Evolutionary conservation across 129 eudicot species (phyloP).

Genomic region (Kitagawia praeruptora): DNA sequence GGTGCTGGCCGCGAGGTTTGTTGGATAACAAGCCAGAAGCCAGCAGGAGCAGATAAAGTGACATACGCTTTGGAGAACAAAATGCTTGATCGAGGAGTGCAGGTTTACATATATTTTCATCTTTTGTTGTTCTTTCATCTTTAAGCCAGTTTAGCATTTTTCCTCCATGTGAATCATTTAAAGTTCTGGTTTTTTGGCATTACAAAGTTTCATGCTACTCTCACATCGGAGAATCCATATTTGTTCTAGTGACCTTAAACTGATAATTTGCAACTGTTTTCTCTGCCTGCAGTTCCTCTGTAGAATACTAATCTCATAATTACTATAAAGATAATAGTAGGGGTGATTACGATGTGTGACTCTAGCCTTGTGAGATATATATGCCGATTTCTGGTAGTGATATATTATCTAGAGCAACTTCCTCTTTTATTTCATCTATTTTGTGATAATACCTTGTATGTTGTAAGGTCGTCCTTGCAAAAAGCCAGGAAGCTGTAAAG

Average conservation of each 20-base stretch:
- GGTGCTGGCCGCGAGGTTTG: no score
- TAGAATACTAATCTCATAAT: neutral
- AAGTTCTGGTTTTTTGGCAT: neutral
- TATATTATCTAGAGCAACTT: neutral
- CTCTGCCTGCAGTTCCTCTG: neutral
- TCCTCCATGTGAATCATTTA: neutral
- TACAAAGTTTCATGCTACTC: neutral
- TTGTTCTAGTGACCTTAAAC: neutral
- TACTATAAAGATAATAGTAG: neutral
- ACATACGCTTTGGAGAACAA: slow-evolving; percentile 64
- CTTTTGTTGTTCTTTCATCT: neutral
- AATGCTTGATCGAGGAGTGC: slow-evolving; percentile 80
- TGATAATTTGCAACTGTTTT: neutral
- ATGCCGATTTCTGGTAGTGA: neutral
- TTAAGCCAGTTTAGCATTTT: neutral
- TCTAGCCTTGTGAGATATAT: no score
- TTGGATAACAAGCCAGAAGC: no score
- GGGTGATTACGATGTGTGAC: neutral
- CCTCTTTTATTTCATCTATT: neutral
- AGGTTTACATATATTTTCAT: slow-evolving; percentile 31
- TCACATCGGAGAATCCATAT: neutral
- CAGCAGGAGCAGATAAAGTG: slow-evolving; percentile 56
- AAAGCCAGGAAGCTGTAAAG: slow-evolving; percentile 63
- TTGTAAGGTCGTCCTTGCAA: slow-evolving; percentile 56
- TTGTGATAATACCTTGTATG: neutral